Evolutionary conservation across 2,329 filamentous ascomycete genomes (phyloP), one percentile per base, ranked within the genome.

Genomic region (Penicillium vulpinum): DNA sequence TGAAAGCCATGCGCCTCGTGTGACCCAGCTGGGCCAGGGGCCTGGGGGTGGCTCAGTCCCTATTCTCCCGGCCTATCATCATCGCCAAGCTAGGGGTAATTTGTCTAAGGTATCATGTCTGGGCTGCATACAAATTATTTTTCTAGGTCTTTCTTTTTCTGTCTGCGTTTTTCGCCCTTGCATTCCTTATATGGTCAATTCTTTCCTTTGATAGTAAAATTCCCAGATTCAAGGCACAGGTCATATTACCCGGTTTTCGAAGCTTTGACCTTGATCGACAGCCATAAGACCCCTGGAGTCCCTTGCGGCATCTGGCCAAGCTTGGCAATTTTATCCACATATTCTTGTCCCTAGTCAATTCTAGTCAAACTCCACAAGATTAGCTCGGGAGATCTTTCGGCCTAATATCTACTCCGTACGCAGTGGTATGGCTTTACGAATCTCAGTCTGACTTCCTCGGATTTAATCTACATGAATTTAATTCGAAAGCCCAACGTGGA

Each of bases 311-410:
- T 46, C 21, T 31, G 52, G 56, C 31, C 29, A 22, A 36, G 6
- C 39, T 49, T 29, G 31, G 36, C 35, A 33, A 44, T 51, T 26
- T 28, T 18, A 56, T 50, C 35, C 10, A 40, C 13, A 45, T 13
- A 13, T 33, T 24, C 15, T n/a, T 26, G 4, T 26, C 15, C 22
- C 24, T 10, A 4, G 15, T 22, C 28, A 33, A 6, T 28, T 18
- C 43, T 45, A 48, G 40, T 33, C 35, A 29, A 39, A 21, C n/a
- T n/a, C n/a, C n/a, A n/a, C n/a, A n/a, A n/a, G n/a, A n/a, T n/a
- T n/a, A n/a, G n/a, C n/a, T n/a, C n/a, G n/a, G 31, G 39, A 18
- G 43, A 53, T 58, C 48, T 21, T n/a, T 48, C 18, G n/a, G 16
- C 16, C 29, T 44, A 44, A 18, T 26, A 38, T 11, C 21, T 51